Percentiles rank a stretch among this genome's conserved stretches.
Evolutionary conservation across 495 filamentous ascomycete genomes (phyloP).

Genomic region (Aspergillus indologenus): DNA sequence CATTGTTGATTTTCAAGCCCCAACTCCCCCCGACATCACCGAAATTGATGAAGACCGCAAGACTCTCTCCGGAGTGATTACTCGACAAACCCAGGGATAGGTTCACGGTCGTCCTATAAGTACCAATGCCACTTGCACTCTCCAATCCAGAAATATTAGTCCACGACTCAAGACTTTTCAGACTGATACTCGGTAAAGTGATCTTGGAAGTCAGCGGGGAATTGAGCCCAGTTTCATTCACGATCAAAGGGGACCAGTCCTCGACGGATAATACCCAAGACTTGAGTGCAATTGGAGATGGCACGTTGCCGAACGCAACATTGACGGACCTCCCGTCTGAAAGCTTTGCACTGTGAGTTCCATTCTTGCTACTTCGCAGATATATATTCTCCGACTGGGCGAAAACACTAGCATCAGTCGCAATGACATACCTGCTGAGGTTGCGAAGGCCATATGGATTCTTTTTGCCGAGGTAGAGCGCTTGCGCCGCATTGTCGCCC

Average conservation of each 20-base stretch:
- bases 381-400: background rate
- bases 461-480: background rate
- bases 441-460: background rate
- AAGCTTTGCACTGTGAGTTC: background rate
- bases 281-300: background rate
- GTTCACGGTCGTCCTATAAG: background rate
- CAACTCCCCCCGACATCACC: constrained; percentile 1
- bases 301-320: background rate
- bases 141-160: background rate
- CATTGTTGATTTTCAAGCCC: background rate
- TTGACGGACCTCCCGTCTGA: background rate
- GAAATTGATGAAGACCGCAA: background rate
- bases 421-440: background rate
- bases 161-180: background rate
- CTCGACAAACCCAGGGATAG: background rate
- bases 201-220: background rate
- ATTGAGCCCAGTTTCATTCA: background rate
- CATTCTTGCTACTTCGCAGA: background rate
- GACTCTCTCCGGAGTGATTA: background rate
- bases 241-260: constrained; percentile 3
- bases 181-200: background rate
- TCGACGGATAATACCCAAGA: background rate
- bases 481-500: background rate
- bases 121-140: constrained; percentile 4
- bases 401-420: background rate